Base-by-base conservation (phyloP, 2,329 filamentous ascomycete species). In the Fusarium scirpi region DNA sequence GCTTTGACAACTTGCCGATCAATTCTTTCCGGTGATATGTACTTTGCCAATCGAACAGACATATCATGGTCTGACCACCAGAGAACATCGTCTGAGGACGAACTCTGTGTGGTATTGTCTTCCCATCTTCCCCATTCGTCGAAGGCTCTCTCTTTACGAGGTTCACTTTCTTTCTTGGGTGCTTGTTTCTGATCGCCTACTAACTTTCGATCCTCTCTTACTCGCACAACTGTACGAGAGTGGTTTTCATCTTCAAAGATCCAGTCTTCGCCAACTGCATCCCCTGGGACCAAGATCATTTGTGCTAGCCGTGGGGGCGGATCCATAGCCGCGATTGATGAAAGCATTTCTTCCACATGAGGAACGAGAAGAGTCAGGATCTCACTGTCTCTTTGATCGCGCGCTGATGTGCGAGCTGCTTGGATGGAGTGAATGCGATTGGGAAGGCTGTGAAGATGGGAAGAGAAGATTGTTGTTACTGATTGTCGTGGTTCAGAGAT, bases 11-110 rank as follows among this genome's bases (percentile, higher is more conserved):
- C 69, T n/a, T 72, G 74, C 9, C 76, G 71, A 34, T 78, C 74
- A 5, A 77, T 34, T 3, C 51, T 30, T 13, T 77, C 69, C 1
- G 84, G 84, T 62, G 82, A 80, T 5, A 87, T 73, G 54, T 82
- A 80, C 6, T 69, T 76, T 13, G 84, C 84, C 13, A 87, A 73
- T 1, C 85, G 81, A 10, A 64, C 67, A 1, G 85, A 85, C 80
- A 85, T 80, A 4, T 73, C 76, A 59, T 84, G 84, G 48, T 87
- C 83, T 2, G 67, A 69, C 81, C 84, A 87, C 84, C 85, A 87
- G 60, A 82, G 79, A 5, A 67, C 45, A 10, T 63, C 62, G 5
- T 49, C 34, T 25, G 57, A 20, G 4, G 57, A 6, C 1, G 62
- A 58, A 6, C 49, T 20, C 2, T 60, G 67, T 1, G 43, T 52